Percentiles rank a stretch among this genome's conserved stretches.
Evolutionary conservation across 192 early-diverging fungal species (phyloP).

Genomic region (Gamsiella multidivaricata): DNA sequence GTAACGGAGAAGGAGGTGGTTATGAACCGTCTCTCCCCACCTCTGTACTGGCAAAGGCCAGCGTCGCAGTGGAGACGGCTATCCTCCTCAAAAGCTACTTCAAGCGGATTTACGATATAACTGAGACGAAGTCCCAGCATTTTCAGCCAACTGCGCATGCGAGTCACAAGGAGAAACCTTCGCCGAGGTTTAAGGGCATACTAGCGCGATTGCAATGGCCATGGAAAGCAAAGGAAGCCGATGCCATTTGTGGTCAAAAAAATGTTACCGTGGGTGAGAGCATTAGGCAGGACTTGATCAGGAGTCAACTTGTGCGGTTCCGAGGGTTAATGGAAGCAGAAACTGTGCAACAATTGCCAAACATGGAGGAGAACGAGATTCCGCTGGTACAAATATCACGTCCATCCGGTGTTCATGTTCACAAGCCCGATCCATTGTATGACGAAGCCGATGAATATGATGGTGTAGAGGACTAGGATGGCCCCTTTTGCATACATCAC

Average conservation of each 20-base stretch:
- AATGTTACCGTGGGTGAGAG: not conserved
- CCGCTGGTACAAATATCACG: not conserved
- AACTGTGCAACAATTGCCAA: constrained; percentile 10
- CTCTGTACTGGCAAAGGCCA: constrained; percentile 15
- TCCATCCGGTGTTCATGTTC: not conserved
- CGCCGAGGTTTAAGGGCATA: constrained; percentile 1
- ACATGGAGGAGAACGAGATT: not conserved
- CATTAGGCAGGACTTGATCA: not conserved
- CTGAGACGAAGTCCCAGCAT: constrained; percentile 39
- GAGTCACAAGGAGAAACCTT: constrained; percentile 37
- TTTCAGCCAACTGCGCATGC: constrained; percentile 28
- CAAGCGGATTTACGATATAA: constrained; percentile 38
- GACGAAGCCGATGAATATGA: no score
- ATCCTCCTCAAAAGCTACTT: constrained; percentile 34
- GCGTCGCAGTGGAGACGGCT: constrained; percentile 19
- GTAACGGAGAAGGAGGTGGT: no score
- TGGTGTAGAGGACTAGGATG: no score
- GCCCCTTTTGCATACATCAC: no score
- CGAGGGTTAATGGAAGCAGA: constrained; percentile 29
- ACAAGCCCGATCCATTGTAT: not conserved
- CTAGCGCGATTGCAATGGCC: constrained; percentile 24
- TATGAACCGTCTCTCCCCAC: constrained; percentile 1
- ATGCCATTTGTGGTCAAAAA: not conserved
- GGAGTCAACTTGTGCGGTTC: constrained; percentile 26
- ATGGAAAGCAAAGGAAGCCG: constrained; percentile 3